These are phyloP conservation scores for Candida caryicola DNA, from an alignment of 805 yeast species.

Conservation along the genomic window DNA sequence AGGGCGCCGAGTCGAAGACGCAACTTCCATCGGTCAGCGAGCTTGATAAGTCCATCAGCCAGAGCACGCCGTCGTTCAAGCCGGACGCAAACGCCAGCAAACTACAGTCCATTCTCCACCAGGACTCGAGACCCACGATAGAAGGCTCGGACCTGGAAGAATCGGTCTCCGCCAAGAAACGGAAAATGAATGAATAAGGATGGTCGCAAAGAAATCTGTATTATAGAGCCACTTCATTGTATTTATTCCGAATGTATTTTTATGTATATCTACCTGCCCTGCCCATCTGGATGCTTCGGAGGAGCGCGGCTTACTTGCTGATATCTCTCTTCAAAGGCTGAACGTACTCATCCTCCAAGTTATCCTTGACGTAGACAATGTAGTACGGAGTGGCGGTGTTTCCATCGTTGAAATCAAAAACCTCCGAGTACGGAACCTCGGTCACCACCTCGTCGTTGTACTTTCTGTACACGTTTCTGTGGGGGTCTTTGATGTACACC, in stretches of 20 bases:
- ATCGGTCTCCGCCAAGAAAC: constrained; percentile 8
- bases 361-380: constrained; percentile 76
- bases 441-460: constrained; percentile 96
- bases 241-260: neutral
- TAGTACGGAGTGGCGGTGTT: constrained; percentile 95
- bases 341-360: constrained; percentile 48
- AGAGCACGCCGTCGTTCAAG: constrained; percentile 8
- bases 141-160: constrained; percentile 1
- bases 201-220: constrained; percentile 1
- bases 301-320: too few species aligned
- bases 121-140: neutral
- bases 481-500: constrained; percentile 84
- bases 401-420: constrained; percentile 59
- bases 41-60: constrained; percentile 30
- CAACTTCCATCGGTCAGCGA: constrained; percentile 38
- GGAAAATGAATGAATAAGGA: constrained; percentile 3
- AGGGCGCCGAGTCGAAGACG: constrained; percentile 9
- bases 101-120: neutral
- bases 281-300: too few species aligned
- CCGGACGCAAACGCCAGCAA: neutral
- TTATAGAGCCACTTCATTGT: neutral
- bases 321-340: constrained; percentile 61
- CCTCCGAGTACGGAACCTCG: constrained; percentile 65
- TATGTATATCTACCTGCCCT: neutral
- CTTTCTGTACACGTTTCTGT: constrained; percentile 68